A percentile compares a stretch with the other conserved stretches of the same genome.
Evolutionary conservation across 257 asterid genomes (phyloP).

Genomic region (Misopates orontium): DNA sequence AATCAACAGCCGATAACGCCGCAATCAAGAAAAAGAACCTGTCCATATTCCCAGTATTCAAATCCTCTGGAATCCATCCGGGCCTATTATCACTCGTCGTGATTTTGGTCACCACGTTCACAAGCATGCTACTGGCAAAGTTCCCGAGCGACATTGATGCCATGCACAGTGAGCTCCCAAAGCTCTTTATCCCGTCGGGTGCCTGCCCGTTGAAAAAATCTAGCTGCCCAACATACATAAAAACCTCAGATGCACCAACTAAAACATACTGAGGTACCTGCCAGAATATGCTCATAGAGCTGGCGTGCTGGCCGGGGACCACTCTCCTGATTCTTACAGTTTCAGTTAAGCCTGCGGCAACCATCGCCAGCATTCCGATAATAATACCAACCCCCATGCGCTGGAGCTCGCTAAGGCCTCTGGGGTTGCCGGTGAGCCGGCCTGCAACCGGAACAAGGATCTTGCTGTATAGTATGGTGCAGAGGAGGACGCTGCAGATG

Average conservation of each 20-base stretch:
- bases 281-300: slow-evolving; percentile 9
- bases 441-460: neutral
- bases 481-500: slow-evolving; percentile 14
- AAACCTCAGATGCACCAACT: slow-evolving; percentile 14
- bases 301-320: neutral
- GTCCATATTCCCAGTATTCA: slow-evolving; percentile 10
- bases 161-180: slow-evolving; percentile 18
- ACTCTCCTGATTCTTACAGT: neutral
- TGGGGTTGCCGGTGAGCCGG: neutral
- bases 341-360: slow-evolving; percentile 5
- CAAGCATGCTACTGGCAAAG: slow-evolving; percentile 12
- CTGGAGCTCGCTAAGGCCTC: slow-evolving; percentile 9
- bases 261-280: slow-evolving; percentile 11
- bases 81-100: neutral
- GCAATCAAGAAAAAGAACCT: slow-evolving; percentile 14
- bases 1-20: slow-evolving; percentile 1
- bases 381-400: slow-evolving; percentile 20
- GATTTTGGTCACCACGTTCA: neutral
- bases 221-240: neutral
- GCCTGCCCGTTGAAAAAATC: slow-evolving; percentile 5
- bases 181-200: slow-evolving; percentile 17
- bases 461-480: neutral
- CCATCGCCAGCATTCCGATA: slow-evolving; percentile 6
- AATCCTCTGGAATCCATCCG: slow-evolving; percentile 17
- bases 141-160: slow-evolving; percentile 9